These are phyloP conservation scores for Xylaria digitata DNA, from an alignment of 2,329 filamentous ascomycete species.

Conservation along the genomic window DNA sequence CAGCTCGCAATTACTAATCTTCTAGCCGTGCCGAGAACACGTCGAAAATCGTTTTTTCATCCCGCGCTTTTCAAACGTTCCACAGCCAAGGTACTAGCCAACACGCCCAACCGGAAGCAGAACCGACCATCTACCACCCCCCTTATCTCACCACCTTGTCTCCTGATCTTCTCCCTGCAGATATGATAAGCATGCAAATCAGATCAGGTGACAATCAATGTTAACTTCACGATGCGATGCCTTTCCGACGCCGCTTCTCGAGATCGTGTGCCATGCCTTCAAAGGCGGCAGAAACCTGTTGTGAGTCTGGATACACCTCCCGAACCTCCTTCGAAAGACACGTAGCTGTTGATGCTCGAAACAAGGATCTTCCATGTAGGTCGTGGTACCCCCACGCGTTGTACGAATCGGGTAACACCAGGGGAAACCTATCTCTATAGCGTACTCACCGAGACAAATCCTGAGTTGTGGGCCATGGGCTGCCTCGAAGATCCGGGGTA, in stretches of 20 bases:
- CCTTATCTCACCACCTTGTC: constrained; percentile 37
- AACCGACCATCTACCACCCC: constrained; percentile 33
- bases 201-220: constrained; percentile 35
- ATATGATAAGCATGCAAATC: constrained; percentile 29
- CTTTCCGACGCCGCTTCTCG: not conserved
- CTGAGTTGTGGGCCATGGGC: constrained; percentile 3
- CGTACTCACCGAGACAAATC: constrained; percentile 17
- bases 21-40: constrained; percentile 20
- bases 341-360: not conserved
- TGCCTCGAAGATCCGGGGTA: constrained; percentile 25
- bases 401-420: constrained; percentile 27
- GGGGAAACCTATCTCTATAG: constrained; percentile 27
- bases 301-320: not conserved
- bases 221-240: constrained; percentile 31
- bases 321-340: not conserved
- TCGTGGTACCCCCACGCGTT: constrained; percentile 32
- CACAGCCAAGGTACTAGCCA: constrained; percentile 28
- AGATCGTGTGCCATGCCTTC: not conserved
- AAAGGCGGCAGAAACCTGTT: not conserved
- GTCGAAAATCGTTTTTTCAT: constrained; percentile 9
- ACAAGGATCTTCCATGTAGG: constrained; percentile 25
- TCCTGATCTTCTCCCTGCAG: constrained; percentile 37
- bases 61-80: constrained; percentile 30
- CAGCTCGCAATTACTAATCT: not conserved
- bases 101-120: constrained; percentile 36